Evolutionary conservation across 2,329 filamentous ascomycete genomes (phyloP), one percentile per base, ranked within the genome.

Genomic region (Raffaelea arxii): DNA sequence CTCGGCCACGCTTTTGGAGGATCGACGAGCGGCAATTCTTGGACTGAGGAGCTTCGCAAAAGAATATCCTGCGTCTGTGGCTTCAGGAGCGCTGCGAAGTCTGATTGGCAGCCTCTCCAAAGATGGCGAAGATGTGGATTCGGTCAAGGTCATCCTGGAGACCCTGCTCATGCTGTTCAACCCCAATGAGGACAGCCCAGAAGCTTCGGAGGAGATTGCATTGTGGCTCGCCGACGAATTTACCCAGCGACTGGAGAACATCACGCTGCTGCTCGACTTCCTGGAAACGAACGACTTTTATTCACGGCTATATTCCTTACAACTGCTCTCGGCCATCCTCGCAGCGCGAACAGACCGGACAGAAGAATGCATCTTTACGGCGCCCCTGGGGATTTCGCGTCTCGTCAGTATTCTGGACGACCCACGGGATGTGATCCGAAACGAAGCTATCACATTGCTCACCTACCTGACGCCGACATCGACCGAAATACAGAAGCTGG

Each of bases 151-250:
- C 48, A 86, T 95, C 51, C 74, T 98, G 53, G 92, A 98, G 75
- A 98, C 94, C 39, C 70, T 98, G 57, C 72, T 97, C 62, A 91
- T 94, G 82, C 80, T 98, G 36, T 97, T 97, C 63, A 80, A 66
- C 52, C 79, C 80, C 36, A 82, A 82, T 55, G 71, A 76, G 55
- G 70, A 72, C 60, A 94, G 87, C 72, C 77, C 88, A 25, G 91
- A 97, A 74, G 88, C 91, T 46, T 95, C 91, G 14, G 91, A 97
- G 54, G 92, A 98, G 65, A 94, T 98, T 56, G 85, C 85, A 18
- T 71, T 97, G 24, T 98, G 92, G 89, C 74, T 98, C 49, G 92
- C 92, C 46, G 92, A 98, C 66, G 91, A 97, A 65, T 98, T 98
- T 62, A 96, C 92, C 27, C 90, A 95, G 72, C 82, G 87, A 52